Base-by-base conservation (phyloP, 2,329 filamentous ascomycete species). In the Corniculantispora saksenae region DNA sequence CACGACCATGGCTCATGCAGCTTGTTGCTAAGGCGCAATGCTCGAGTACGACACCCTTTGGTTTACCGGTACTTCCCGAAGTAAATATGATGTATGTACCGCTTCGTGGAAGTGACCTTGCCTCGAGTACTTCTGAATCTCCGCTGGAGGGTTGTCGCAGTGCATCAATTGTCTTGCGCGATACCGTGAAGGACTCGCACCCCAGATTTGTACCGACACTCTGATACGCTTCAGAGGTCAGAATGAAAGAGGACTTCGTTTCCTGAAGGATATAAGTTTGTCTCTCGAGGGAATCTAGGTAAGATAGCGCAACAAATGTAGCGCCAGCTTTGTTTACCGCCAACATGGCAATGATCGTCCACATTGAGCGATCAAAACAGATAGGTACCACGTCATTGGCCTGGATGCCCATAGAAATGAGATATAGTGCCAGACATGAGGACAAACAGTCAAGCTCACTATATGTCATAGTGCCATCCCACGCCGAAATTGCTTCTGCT, bases 21-120 rank as follows among this genome's bases (percentile, higher is more conserved):
- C 81, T 80, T 0, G 84, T 84, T 1, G 83, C 83, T 12, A 88
- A 78, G 1, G 84, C 80, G 0, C 75, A 76, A 69, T 91, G 88
- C 50, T 73, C 69, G 10, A 74, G 64, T 12, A 74, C 40, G 4
- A 69, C 68, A n/a, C 71, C 73, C 19, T 75, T 75, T 1, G 72
- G 72, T 9, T 63, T 67, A 1, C 73, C 73, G 0, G 73, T 73
- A 1, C 65, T 70, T 2, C 73, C 73, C 0, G 72, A 74, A 0
- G 73, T 75, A 38, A 72, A 75, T 15, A 74, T 59, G 0, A 73
- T 63, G 25, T 71, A 74, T 1, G 70, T 69, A 0, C 66, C 58
- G 47, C 67, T 69, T 32, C 27, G 53, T 47, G 62, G 51, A 4
- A 29, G 21, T 5, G 47, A 50, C 9, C 47, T 21, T 23, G 8